Evolutionary conservation across 768 basidiomycete genomes (phyloP).

Genomic region (Amanita rimosa): DNA sequence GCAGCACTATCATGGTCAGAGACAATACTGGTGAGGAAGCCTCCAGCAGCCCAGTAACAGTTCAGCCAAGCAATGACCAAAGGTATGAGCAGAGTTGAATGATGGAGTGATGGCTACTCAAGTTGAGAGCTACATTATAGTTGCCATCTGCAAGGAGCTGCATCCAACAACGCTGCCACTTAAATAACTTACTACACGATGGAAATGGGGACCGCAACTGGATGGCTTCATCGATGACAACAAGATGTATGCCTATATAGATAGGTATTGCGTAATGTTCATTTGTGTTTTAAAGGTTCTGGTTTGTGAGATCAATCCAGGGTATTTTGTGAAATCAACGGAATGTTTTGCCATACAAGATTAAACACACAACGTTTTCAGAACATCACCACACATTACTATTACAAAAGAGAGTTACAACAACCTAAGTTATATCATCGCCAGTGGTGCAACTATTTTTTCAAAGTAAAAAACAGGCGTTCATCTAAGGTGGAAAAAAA

Average conservation of each 20-base stretch:
- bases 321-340: too few relatives aligned
- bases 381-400: too few relatives aligned
- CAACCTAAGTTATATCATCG: not conserved
- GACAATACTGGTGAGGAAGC: constrained; percentile 43
- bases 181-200: too few relatives aligned
- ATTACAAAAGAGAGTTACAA: not conserved
- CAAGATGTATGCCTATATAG: too few relatives aligned
- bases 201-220: not conserved
- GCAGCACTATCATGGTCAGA: constrained; percentile 42
- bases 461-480: not conserved
- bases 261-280: too few relatives aligned
- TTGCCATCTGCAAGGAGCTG: constrained; percentile 2
- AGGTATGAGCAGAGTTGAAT: constrained; percentile 17
- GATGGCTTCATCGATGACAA: too few relatives aligned
- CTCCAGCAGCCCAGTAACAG: constrained; percentile 35
- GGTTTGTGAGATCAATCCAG: too few relatives aligned
- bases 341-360: too few relatives aligned
- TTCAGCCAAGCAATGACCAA: constrained; percentile 24
- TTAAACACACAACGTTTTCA: too few relatives aligned
- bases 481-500: not conserved
- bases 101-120: not conserved
- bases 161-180: not conserved
- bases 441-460: not conserved
- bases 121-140: not conserved
- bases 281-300: too few relatives aligned